Conservation (phyloP, 108 stramenopile genomes). For the Epithemia pelagica region DNA sequence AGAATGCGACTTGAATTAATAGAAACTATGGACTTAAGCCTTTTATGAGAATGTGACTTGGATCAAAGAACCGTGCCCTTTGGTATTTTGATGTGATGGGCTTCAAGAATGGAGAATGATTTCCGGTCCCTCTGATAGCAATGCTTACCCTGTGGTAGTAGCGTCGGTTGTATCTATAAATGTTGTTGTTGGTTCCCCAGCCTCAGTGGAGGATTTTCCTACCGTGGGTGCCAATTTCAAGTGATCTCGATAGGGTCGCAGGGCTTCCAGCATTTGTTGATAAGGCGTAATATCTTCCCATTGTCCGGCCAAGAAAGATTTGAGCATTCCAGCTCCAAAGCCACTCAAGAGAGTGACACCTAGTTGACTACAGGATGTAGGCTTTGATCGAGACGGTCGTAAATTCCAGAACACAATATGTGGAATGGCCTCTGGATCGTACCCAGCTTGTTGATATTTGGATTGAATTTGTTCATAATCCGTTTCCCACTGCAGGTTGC, state of each 20-base stretch:
- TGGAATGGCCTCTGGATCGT: conserved; percentile 6
- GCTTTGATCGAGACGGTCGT: neutral
- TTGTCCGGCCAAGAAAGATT: neutral
- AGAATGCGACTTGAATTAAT: no score
- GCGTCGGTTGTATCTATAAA: no score
- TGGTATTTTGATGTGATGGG: no score
- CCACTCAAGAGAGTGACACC: conserved; percentile 4
- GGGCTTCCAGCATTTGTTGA: neutral
- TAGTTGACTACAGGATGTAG: neutral
- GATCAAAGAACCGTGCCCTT: no score
- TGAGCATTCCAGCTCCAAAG: conserved; percentile 3
- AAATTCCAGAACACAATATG: conserved; percentile 7
- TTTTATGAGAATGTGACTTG: no score
- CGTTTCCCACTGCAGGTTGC: neutral
- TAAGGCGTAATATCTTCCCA: neutral
- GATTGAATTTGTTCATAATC: conserved; percentile 4
- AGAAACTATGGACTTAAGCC: no score
- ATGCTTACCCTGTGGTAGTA: no score
- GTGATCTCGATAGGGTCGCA: neutral
- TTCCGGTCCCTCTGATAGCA: no score
- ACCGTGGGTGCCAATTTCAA: neutral
- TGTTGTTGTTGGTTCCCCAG: no score
- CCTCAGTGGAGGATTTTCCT: no score
- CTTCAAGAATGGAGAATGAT: no score
- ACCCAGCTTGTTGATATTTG: neutral